Conservation (phyloP, 2,329 filamentous ascomycete genomes). For the Cladophialophora yegresii region DNA sequence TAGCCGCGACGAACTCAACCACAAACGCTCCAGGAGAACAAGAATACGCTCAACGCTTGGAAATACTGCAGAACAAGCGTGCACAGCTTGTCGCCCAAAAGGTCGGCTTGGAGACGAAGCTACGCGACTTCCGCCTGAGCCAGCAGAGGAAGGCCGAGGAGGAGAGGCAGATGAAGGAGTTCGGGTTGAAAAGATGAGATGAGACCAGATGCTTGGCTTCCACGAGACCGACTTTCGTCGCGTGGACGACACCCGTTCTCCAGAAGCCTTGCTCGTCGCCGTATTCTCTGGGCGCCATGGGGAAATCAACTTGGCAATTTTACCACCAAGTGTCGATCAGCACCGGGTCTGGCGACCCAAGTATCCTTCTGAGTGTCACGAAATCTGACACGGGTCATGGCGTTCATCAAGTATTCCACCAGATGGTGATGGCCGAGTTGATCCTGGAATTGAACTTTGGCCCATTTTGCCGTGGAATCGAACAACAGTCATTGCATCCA, state of each 20-base stretch:
- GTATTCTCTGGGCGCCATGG: not conserved
- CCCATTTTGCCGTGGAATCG: not conserved
- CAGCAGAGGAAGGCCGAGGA: conserved; percentile 20
- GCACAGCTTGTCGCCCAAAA: conserved; percentile 25
- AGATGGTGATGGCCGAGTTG: not conserved
- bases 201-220: not conserved
- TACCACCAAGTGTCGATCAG: not conserved
- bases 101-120: conserved; percentile 26
- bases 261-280: not conserved
- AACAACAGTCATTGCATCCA: not conserved
- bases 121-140: conserved; percentile 20
- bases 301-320: not conserved
- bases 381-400: no score
- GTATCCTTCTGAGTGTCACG: not conserved
- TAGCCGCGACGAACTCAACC: not conserved
- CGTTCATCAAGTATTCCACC: not conserved
- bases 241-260: not conserved
- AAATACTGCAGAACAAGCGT: conserved; percentile 24
- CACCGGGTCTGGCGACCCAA: not conserved
- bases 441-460: not conserved
- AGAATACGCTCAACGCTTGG: conserved; percentile 15
- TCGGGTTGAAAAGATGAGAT: conserved; percentile 20
- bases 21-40: not conserved
- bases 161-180: conserved; percentile 24
- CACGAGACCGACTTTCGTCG: not conserved